Conservation (phyloP, 2,329 filamentous ascomycete species). For the Gyromitra esculenta region DNA sequence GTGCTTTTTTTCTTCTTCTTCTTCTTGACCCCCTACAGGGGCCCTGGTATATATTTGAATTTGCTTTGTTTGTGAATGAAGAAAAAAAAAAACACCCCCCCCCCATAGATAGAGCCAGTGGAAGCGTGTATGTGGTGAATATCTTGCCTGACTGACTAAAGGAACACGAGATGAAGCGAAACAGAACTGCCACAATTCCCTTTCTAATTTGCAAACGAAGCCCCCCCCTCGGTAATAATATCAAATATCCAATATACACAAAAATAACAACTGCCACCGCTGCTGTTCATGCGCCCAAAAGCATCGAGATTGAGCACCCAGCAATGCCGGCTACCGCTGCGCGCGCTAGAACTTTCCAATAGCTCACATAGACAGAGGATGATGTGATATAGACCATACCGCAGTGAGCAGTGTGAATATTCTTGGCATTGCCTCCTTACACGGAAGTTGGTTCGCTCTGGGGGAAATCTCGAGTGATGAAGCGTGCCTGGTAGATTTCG, state of each 20-base stretch:
- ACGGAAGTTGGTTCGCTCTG: slow-evolving; percentile 6
- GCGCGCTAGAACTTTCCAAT: neutral
- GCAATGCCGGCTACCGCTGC: slow-evolving; percentile 16
- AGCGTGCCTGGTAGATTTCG: slow-evolving; percentile 16
- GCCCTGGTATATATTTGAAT: neutral
- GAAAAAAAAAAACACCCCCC: neutral
- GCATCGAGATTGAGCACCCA: neutral
- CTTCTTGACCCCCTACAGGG: neutral
- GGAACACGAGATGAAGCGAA: slow-evolving; percentile 8
- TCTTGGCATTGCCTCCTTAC: neutral
- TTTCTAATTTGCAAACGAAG: neutral
- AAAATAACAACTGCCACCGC: neutral
- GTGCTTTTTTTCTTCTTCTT: neutral
- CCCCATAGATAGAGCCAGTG: no score
- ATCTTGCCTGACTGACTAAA: neutral
- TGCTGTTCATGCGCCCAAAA: neutral
- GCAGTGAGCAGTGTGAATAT: neutral
- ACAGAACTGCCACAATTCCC: neutral
- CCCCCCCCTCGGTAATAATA: slow-evolving; percentile 1
- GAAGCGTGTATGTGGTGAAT: neutral
- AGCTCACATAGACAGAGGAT: neutral
- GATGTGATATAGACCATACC: slow-evolving; percentile 11
- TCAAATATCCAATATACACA: neutral
- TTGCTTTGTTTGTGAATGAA: neutral
- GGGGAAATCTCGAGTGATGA: slow-evolving; percentile 34